A percentile compares a stretch with the other conserved stretches of the same genome.
phyloP scores from a whole-genome alignment of 2,329 filamentous ascomycete species.

The Aspergillus tamarii region DNA sequence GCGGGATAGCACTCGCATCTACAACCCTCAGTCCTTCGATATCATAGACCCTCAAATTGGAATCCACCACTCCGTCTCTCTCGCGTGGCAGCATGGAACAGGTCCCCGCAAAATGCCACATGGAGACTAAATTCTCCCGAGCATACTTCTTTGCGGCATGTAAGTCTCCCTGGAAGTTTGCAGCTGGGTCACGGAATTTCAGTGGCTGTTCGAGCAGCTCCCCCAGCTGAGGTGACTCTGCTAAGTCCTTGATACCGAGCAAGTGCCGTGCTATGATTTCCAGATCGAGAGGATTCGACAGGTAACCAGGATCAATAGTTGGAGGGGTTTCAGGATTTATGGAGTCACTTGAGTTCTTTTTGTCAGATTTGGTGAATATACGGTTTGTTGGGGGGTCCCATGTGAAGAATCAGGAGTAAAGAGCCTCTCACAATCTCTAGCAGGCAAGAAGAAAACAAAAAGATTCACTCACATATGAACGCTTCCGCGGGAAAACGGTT shows the following conservation, averaged over 20 bases:
- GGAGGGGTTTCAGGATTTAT: no score
- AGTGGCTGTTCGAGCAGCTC: slow-evolving; percentile 22
- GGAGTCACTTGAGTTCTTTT: no score
- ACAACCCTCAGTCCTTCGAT: slow-evolving; percentile 7
- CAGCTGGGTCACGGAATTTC: slow-evolving; percentile 11
- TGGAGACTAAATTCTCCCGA: slow-evolving; percentile 11
- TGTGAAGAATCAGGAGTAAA: no score
- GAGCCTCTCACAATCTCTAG: no score
- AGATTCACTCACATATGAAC: slow-evolving; percentile 11
- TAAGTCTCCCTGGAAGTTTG: slow-evolving; percentile 11
- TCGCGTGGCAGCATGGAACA: slow-evolving; percentile 15
- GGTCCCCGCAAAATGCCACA: slow-evolving; percentile 13
- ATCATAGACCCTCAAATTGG: background rate
- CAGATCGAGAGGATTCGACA: no score
- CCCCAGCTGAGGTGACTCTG: slow-evolving; percentile 3
- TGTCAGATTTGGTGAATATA: no score
- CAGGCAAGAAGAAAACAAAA: background rate
- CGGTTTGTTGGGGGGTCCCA: no score
- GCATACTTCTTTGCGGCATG: slow-evolving; percentile 12
- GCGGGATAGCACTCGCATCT: no score
- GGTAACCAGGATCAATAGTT: no score
- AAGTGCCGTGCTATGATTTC: no score
- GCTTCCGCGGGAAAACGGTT: slow-evolving; percentile 14
- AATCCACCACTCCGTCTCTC: slow-evolving; percentile 12
- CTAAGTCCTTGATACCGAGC: no score